Conservation (phyloP, 306 rosid species). For the Corylus avellana region DNA sequence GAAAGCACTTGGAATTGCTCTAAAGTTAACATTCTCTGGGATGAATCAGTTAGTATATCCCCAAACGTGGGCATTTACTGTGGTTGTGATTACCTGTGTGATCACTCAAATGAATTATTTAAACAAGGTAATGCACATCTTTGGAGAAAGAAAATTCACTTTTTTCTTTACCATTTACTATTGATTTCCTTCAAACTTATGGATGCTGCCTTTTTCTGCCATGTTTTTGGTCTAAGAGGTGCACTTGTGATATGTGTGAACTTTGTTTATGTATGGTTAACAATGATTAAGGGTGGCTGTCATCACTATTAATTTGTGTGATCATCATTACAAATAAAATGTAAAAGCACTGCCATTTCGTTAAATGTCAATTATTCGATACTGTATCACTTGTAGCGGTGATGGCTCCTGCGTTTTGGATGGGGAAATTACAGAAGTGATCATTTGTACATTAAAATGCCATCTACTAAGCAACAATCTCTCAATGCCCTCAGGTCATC, state of each 20-base stretch:
- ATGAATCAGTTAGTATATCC: constrained; percentile 91
- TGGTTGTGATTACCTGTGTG: constrained; percentile 77
- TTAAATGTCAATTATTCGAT: too few relatives aligned
- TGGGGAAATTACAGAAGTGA: neutral
- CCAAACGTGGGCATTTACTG: constrained; percentile 87
- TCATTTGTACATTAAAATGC: neutral
- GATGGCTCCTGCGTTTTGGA: neutral
- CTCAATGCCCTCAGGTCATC: neutral
- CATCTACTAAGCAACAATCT: neutral
- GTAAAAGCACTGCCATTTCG: neutral
- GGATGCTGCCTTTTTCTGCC: neutral
- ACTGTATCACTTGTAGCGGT: neutral
- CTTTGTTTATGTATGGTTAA: too few relatives aligned
- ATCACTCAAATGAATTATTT: constrained; percentile 99
- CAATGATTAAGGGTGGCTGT: neutral
- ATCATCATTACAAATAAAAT: neutral
- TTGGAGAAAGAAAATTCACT: too few relatives aligned
- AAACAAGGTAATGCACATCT: constrained; percentile 62
- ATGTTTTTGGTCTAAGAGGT: neutral
- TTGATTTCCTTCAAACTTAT: neutral
- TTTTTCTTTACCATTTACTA: neutral
- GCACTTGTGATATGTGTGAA: neutral
- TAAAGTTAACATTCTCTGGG: constrained; percentile 88
- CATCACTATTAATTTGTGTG: neutral
- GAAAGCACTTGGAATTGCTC: constrained; percentile 95